Base-by-base conservation (phyloP, 176 grass and related monocot genomes). In the Dactylis glomerata region DNA sequence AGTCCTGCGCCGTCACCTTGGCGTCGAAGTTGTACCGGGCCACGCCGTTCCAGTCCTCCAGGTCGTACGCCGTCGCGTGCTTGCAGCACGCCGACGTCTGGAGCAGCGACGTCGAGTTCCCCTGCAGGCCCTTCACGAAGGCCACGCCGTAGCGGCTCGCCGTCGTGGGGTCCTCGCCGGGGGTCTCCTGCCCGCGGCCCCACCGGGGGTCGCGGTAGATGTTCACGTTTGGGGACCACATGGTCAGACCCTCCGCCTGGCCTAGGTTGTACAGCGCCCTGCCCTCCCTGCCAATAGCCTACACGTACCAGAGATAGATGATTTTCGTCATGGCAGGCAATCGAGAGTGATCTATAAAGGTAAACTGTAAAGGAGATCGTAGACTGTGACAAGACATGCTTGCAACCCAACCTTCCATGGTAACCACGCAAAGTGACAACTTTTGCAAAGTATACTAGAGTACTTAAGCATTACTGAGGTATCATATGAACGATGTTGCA, bases 121-220 rank as follows among this genome's bases (percentile, higher is more conserved):
- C 93, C 73, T 95, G 90, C 75, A 95, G 31, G n/a, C 93, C 93
- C 10, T 49, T 76, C 34, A 95, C 93, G 51, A 83, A 95, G 13
- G 77, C 76, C 23, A 75, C 75, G 47, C 79, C 93, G 32, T 92
- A 95, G 5, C 78, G 77, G 56, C 90, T 74, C 1, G 85, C 51
- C 10, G 76, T 57, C 32, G 89, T 36, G 8, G 96, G 96, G 85
- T 98, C 96, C 85, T 98, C 96, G 15, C 96, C 96, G 6, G 96
- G 92, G 15, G 96, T 98, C 93, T 98, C 96, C 85, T 98, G 96
- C 0, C 93, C 96, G 30, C 96, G 90, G 2, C 96, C 96, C 96
- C 96, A 98, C 40, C 96, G 82, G 4, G 96, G 96, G 77, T 98
- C 96, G 0, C 96, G 86, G 78, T 95, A 95, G 79, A 98, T 93